Conservation (phyloP, 2,329 filamentous ascomycete species). For the Fusarium subtropicale region DNA sequence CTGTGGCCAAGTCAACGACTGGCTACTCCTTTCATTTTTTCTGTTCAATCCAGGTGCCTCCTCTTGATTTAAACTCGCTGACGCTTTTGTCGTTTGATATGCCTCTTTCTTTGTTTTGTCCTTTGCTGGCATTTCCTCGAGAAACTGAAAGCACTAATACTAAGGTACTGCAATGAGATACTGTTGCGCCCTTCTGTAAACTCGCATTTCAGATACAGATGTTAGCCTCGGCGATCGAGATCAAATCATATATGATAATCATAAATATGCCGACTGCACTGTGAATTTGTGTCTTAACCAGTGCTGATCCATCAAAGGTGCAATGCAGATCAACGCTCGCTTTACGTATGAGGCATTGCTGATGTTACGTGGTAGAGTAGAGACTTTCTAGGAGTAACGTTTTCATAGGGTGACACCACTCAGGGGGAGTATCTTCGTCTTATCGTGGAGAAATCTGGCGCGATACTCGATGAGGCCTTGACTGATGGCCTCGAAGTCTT, state of each 20-base stretch:
- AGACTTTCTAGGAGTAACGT: conserved; percentile 10
- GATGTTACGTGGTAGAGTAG: conserved; percentile 31
- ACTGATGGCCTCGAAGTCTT: conserved; percentile 75
- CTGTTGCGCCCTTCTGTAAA: conserved; percentile 10
- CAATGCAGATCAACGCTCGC: conserved; percentile 37
- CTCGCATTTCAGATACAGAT: conserved; percentile 26
- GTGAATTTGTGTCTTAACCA: conserved; percentile 3
- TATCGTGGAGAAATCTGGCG: conserved; percentile 72
- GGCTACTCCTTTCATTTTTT: conserved; percentile 13
- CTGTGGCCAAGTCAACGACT: conserved; percentile 12
- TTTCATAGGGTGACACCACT: conserved; percentile 59
- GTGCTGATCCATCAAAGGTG: conserved; percentile 26
- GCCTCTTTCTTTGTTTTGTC: conserved; percentile 1
- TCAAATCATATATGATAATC: conserved; percentile 9
- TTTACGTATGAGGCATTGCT: conserved; percentile 21
- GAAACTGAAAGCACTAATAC: conserved; percentile 7
- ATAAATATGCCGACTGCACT: conserved; percentile 6
- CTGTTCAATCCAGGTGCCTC: conserved; percentile 12
- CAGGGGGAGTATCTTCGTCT: conserved; percentile 70
- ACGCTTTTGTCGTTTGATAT: conserved; percentile 6
- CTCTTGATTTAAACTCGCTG: conserved; percentile 17
- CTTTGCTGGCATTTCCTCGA: not conserved
- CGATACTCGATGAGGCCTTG: conserved; percentile 75
- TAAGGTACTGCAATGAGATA: conserved; percentile 13
- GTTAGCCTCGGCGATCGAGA: conserved; percentile 1